These are phyloP conservation scores for Tephrocybe sp. DNA, from an alignment of 768 basidiomycete species.

Conservation along the genomic window DNA sequence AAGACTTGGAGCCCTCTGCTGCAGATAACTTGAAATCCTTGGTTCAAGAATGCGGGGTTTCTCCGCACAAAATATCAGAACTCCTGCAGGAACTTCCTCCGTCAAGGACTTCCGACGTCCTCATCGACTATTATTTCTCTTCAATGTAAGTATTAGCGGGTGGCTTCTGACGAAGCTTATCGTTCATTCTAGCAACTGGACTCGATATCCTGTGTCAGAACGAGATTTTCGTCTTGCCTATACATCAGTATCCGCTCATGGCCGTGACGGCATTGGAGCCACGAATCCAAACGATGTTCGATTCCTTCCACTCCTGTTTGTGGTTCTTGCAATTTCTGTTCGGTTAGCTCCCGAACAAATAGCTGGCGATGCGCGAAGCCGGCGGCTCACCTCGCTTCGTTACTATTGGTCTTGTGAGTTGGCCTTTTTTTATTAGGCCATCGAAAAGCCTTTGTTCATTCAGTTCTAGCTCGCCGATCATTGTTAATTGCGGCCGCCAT, in stretches of 20 bases:
- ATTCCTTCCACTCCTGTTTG: slow-evolving; percentile 90
- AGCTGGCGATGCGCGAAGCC: slow-evolving; percentile 73
- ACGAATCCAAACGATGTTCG: slow-evolving; percentile 76
- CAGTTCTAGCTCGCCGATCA: slow-evolving; percentile 69
- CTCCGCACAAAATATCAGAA: slow-evolving; percentile 88
- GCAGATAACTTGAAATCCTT: slow-evolving; percentile 84
- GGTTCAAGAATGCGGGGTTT: slow-evolving; percentile 90
- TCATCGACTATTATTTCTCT: slow-evolving; percentile 81
- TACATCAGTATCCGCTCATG: slow-evolving; percentile 59
- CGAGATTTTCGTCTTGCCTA: slow-evolving; percentile 76
- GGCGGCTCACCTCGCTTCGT: slow-evolving; percentile 78
- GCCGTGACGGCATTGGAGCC: slow-evolving; percentile 56
- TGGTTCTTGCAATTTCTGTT: slow-evolving; percentile 85
- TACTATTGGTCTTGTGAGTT: slow-evolving; percentile 95
- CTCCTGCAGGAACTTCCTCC: slow-evolving; percentile 88
- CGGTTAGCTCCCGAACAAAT: slow-evolving; percentile 84
- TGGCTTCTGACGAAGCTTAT: slow-evolving; percentile 11
- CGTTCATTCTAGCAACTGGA: slow-evolving; percentile 71
- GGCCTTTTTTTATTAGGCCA: not conserved
- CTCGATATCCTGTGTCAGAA: slow-evolving; percentile 89
- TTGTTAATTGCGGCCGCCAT: slow-evolving; percentile 91
- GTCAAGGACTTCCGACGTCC: slow-evolving; percentile 66
- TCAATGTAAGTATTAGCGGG: slow-evolving; percentile 47
- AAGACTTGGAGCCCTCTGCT: slow-evolving; percentile 53
- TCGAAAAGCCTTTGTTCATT: not conserved